phyloP scores from a whole-genome alignment of 1,284 basidiomycete genomes.

The Ganoderma lingzhi region DNA sequence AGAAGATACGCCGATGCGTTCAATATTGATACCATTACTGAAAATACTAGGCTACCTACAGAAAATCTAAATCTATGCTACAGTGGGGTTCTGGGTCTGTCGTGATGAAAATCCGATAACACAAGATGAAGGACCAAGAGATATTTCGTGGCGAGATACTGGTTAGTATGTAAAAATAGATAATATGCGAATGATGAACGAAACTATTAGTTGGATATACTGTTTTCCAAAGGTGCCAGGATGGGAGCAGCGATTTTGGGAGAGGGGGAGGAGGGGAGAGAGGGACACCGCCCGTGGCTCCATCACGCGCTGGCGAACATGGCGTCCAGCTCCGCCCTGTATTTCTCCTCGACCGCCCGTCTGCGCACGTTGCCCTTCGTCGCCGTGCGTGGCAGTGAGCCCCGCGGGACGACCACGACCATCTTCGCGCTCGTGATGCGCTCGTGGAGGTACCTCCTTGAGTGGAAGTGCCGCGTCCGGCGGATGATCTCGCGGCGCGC shows the following conservation, averaged over 20 bases:
- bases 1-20: not conserved
- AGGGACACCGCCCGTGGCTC: not conserved
- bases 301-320: conserved; percentile 47
- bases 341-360: conserved; percentile 66
- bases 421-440: conserved; percentile 62
- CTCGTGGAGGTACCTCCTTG: conserved; percentile 70
- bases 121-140: not conserved
- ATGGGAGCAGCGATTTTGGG: not conserved
- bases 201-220: not conserved
- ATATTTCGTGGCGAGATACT: not conserved
- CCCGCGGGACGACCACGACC: conserved; percentile 62
- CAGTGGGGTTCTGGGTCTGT: not conserved
- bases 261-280: not conserved
- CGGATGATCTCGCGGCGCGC: conserved; percentile 68
- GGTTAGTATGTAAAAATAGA: conserved; percentile 10
- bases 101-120: not conserved
- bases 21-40: not conserved
- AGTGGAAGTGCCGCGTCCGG: conserved; percentile 66
- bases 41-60: conserved; percentile 9
- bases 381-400: conserved; percentile 66
- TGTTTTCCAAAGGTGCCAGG: not conserved
- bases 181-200: not conserved
- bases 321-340: conserved; percentile 56
- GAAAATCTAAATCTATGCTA: conserved; percentile 7
- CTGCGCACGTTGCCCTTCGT: conserved; percentile 77